Evolutionary conservation across 371 early-diverging fungal species (phyloP), one percentile per base, ranked within the genome.

Genomic region (Nematocida parisii): DNA sequence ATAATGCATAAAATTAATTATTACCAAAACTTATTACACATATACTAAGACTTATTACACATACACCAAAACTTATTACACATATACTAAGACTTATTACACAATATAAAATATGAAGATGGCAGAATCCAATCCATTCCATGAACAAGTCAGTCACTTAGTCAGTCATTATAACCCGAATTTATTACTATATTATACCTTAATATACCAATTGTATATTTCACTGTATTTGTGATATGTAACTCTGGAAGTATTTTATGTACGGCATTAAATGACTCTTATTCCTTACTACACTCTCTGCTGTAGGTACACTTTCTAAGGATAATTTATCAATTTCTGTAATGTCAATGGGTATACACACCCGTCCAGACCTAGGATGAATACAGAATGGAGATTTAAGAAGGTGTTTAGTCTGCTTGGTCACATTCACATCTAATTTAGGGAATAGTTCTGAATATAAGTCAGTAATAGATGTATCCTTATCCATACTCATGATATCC

Each of bases 351-450:
- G 84, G 82, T 7, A 84, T 67, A 68, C 82, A 84, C 13, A 84
- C 93, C 13, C 77, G 73, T n/a, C 61, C 46, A 13, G 85, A 81
- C 24, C 67, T 73, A 5, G 98, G 96, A 87, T 97, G 99, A 20
- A 96, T 92, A 86, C 95, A 96, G 87, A 98, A 97, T 1, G 99
- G 99, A 84, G 93, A 91, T 86, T 98, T 98, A 22, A 98, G 90
- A 87, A 98, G 91, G 89, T 98, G 99, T 86, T 93, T 94, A 6
- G 93, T 89, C 42, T 90, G 90, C 11, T 90, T 91, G 0, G 94
- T 91, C 7, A 98, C 98, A 60, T 95, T 92, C 54, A 90, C 90
- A 89, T 98, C 97, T 20, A 97, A 90, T n/a, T 95, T 91, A 46
- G 95, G 56, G 72, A 85, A 85, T 55, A 82, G 67, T 33, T 64